Percentiles rank a stretch among this genome's conserved stretches.
phyloP scores from a whole-genome alignment of 1,139 yeast genomes.

The Zygoascus sp. region DNA sequence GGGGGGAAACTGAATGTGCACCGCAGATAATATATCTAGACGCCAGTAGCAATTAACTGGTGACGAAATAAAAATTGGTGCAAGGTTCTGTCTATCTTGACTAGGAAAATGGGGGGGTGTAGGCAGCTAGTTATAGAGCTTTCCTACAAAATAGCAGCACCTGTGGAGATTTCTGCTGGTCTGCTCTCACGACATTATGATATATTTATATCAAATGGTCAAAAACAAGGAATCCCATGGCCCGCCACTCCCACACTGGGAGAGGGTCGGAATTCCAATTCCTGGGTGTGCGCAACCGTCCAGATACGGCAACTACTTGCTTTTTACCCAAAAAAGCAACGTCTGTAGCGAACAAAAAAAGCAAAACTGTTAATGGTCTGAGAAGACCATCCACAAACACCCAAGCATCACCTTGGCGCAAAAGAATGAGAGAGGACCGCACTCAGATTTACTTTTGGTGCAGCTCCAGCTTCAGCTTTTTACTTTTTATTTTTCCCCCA shows the following conservation, averaged over 20 bases:
- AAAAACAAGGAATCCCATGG: slow-evolving; percentile 1
- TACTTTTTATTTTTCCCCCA: too few species aligned
- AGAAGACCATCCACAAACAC: neutral
- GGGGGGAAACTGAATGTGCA: too few species aligned
- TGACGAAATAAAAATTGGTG: too few species aligned
- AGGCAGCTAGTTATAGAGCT: neutral
- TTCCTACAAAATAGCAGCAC: neutral
- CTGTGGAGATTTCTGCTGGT: neutral
- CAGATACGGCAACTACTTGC: neutral
- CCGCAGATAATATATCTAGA: too few species aligned
- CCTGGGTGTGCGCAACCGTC: slow-evolving; percentile 1
- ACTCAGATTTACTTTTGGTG: neutral
- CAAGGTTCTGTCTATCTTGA: too few species aligned
- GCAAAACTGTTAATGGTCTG: neutral
- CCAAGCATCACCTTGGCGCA: neutral
- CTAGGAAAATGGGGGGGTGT: too few species aligned
- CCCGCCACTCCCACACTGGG: neutral
- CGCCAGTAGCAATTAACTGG: too few species aligned
- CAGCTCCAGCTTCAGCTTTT: neutral
- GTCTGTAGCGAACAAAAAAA: neutral
- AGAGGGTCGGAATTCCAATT: neutral
- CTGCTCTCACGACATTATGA: neutral
- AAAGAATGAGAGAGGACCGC: neutral
- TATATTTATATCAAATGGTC: slow-evolving; percentile 2
- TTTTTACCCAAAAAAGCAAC: neutral